Conservation (phyloP, 2,329 filamentous ascomycete species). For the Nemania serpens region DNA sequence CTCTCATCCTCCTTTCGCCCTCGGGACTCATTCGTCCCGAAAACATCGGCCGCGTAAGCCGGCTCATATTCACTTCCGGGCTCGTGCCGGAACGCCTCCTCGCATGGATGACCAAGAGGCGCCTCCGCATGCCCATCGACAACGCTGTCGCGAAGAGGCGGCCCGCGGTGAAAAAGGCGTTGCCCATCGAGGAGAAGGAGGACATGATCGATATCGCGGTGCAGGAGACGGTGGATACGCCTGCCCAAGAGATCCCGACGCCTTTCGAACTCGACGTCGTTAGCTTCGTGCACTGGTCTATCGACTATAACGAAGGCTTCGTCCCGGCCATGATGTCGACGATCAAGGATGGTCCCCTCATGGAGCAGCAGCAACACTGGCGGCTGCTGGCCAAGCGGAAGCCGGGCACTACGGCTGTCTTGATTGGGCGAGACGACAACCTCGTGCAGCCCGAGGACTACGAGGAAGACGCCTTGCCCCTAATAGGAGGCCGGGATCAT, state of each 20-base stretch:
- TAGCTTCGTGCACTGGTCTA: conserved; percentile 62
- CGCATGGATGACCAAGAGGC: conserved; percentile 51
- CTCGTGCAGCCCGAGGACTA: conserved; percentile 59
- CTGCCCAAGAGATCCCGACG: conserved; percentile 31
- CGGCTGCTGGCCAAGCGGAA: conserved; percentile 48
- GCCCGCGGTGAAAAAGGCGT: conserved; percentile 23
- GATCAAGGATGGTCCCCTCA: conserved; percentile 58
- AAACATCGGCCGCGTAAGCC: conserved; percentile 55
- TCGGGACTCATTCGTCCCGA: conserved; percentile 70
- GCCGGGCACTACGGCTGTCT: conserved; percentile 53
- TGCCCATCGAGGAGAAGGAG: conserved; percentile 36
- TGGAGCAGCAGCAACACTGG: conserved; percentile 58
- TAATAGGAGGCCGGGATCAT: conserved; percentile 55
- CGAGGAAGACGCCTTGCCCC: conserved; percentile 52
- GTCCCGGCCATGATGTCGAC: conserved; percentile 64
- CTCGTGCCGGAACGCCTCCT: conserved; percentile 59
- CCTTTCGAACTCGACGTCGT: conserved; percentile 54
- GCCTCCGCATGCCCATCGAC: conserved; percentile 58
- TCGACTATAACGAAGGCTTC: conserved; percentile 60
- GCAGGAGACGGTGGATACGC: conserved; percentile 47
- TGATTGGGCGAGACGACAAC: conserved; percentile 57
- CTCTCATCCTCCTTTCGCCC: conserved; percentile 77
- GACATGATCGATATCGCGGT: conserved; percentile 47
- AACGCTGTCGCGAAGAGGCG: conserved; percentile 39
- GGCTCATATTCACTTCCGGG: conserved; percentile 59